Percentiles rank a stretch among this genome's conserved stretches.
phyloP scores from a whole-genome alignment of 139 green algal genomes.

The Dunaliella sp. region DNA sequence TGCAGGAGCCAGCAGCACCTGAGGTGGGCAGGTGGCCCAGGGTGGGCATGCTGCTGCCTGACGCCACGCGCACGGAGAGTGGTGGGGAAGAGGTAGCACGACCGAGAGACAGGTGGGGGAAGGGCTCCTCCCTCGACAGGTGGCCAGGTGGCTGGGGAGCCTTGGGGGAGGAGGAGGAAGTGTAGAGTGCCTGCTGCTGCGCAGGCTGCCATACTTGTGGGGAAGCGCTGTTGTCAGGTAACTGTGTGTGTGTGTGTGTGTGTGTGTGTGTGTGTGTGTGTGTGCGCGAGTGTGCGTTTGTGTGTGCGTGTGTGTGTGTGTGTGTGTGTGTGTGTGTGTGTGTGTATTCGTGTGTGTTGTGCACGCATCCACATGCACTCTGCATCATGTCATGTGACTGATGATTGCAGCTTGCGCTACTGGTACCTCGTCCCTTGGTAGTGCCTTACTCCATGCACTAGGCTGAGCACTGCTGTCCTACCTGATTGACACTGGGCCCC shows the following conservation, averaged over 20 bases:
- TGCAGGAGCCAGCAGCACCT: no score
- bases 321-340: background rate
- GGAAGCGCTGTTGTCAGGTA: background rate
- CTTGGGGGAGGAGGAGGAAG: background rate
- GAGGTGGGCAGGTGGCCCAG: no score
- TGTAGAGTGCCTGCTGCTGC: background rate
- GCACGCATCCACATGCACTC: background rate
- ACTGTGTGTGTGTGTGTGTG: background rate
- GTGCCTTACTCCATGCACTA: no score
- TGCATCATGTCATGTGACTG: no score
- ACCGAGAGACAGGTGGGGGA: background rate
- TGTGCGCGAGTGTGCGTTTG: background rate
- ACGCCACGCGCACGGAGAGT: background rate
- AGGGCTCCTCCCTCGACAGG: background rate
- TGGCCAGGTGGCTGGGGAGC: background rate
- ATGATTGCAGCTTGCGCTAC: no score
- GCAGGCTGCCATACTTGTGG: background rate
- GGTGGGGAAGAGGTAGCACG: background rate
- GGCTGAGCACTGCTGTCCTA: no score
- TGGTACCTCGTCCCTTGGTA: no score
- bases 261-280: background rate
- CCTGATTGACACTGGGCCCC: no score
- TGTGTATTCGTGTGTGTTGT: background rate
- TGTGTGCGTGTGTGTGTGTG: background rate
- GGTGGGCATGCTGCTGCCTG: no score